Percentiles rank a stretch among this genome's conserved stretches.
Conservation (phyloP, 1,284 basidiomycete species). For the Thecaphora frezii region DNA sequence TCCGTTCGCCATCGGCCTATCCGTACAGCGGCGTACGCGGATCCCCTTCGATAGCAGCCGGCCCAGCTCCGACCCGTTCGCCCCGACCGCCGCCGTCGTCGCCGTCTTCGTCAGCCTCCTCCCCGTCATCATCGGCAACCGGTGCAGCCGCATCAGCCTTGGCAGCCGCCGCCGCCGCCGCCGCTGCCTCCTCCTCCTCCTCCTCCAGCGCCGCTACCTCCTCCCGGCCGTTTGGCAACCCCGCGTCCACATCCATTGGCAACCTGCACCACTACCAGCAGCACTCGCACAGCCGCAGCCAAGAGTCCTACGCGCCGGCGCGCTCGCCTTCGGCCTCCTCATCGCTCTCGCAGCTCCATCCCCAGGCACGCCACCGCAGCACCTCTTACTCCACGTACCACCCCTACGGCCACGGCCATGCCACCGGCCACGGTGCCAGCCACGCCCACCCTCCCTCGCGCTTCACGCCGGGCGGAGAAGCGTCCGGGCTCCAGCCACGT, state of each 20-base stretch:
- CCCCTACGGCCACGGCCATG: no score
- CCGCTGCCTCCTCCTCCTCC: conserved; percentile 8
- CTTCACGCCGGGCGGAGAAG: no score
- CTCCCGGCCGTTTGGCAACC: neutral
- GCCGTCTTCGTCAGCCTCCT: conserved; percentile 8
- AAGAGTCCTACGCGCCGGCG: conserved; percentile 4
- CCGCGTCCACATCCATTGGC: conserved; percentile 6
- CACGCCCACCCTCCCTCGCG: no score
- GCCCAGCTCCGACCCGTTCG: conserved; percentile 5
- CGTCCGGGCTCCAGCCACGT: no score
- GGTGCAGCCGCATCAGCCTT: no score
- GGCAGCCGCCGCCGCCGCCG: conserved; percentile 5
- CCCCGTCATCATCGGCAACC: conserved; percentile 12
- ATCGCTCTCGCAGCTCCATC: conserved; percentile 12
- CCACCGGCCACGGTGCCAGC: no score
- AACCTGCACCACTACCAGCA: conserved; percentile 16
- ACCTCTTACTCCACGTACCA: no score
- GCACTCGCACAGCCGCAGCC: conserved; percentile 7
- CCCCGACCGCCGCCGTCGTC: conserved; percentile 7
- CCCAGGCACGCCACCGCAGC: conserved; percentile 1
- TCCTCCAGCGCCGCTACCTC: conserved; percentile 5
- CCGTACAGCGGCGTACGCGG: conserved; percentile 22
- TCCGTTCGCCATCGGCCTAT: conserved; percentile 2
- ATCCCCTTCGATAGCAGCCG: conserved; percentile 11
- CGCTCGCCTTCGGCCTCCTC: conserved; percentile 7